Conservation (phyloP, 106 monocot genomes). For the Dendrobium huoshanense region DNA sequence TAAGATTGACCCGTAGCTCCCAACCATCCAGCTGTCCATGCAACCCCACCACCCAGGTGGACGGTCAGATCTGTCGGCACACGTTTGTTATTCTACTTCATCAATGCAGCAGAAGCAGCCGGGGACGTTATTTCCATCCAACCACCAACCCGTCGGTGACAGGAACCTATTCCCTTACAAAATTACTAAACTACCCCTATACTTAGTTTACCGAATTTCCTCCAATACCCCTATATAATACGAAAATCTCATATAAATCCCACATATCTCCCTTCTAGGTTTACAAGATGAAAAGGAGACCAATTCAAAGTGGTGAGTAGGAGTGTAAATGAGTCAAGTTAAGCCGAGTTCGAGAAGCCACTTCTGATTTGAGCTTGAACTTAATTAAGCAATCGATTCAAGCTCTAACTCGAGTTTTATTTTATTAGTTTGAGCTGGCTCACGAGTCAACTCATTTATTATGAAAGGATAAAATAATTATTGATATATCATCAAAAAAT, state of each 20-base stretch:
- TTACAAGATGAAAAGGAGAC: too few species aligned
- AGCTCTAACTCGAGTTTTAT: too few species aligned
- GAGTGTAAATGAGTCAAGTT: too few species aligned
- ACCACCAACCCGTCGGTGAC: neutral
- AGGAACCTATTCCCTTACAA: neutral
- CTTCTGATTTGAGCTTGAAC: too few species aligned
- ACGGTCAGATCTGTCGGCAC: neutral
- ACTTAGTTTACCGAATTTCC: neutral
- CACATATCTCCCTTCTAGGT: neutral
- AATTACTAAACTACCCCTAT: neutral
- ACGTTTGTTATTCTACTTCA: neutral
- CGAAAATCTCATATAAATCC: neutral
- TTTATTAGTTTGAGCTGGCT: too few species aligned
- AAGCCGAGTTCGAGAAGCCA: too few species aligned
- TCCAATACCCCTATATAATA: neutral
- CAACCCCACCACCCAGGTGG: neutral
- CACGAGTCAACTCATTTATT: too few species aligned
- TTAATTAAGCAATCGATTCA: too few species aligned
- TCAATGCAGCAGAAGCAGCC: neutral
- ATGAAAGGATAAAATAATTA: too few species aligned
- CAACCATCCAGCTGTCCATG: neutral
- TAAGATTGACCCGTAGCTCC: neutral
- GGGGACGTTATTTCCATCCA: slow-evolving; percentile 1
- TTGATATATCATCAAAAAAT: too few species aligned
- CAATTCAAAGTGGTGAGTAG: too few species aligned